A percentile compares a stretch with the other conserved stretches of the same genome.
Evolutionary conservation across 2,329 filamentous ascomycete genomes (phyloP).

Genomic region (Trichophyton rubrum): DNA sequence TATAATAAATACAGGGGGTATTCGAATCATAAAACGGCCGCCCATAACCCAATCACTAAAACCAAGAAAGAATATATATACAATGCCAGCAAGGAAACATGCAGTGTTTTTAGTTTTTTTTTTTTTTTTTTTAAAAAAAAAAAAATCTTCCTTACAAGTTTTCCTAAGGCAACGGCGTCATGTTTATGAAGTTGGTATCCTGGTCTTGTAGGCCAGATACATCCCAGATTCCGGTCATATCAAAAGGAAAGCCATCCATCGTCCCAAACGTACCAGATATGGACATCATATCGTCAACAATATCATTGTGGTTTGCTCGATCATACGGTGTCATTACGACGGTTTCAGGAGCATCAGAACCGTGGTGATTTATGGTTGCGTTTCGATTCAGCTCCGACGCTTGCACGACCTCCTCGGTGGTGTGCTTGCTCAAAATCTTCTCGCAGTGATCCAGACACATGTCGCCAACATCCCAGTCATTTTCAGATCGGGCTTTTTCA

Average conservation of each 20-base stretch:
- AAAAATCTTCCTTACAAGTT: background rate
- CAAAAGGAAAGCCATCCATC: constrained; percentile 36
- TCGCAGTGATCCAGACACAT: constrained; percentile 42
- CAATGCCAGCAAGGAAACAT: background rate
- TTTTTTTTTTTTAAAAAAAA: no score
- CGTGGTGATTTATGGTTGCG: background rate
- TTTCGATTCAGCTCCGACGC: background rate
- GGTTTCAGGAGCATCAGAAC: constrained; percentile 15
- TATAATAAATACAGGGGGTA: background rate
- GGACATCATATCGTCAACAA: constrained; percentile 37
- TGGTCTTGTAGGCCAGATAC: constrained; percentile 24
- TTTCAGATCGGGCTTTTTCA: constrained; percentile 36
- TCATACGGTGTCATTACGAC: constrained; percentile 31
- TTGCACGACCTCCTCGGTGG: constrained; percentile 10
- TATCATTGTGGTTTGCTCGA: constrained; percentile 34
- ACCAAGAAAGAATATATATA: background rate
- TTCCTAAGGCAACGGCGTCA: constrained; percentile 1
- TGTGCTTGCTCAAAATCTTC: constrained; percentile 31
- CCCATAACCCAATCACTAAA: background rate
- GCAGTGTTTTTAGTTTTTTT: no score
- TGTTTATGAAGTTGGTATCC: constrained; percentile 11
- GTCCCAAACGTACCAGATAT: constrained; percentile 35
- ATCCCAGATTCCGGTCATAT: constrained; percentile 37
- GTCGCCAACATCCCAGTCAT: constrained; percentile 45
- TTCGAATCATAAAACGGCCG: background rate